Evolutionary conservation across 2,329 filamentous ascomycete species (phyloP), one percentile per base, ranked within the genome.

Genomic region (Fusarium mexicanum): DNA sequence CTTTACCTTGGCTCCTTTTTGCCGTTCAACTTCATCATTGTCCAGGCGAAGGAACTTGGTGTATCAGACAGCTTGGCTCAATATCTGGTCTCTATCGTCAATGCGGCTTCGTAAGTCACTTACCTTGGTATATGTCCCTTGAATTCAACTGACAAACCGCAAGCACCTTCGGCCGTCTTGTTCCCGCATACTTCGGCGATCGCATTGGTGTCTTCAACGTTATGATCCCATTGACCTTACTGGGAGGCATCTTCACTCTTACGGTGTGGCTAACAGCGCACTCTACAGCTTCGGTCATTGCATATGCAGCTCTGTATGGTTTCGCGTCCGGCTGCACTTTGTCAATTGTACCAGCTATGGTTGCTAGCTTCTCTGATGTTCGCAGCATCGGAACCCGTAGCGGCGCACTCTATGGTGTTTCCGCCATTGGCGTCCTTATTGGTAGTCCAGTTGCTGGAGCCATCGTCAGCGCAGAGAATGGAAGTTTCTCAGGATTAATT

Each of bases 321-420:
- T 78, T 84, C n/a, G 73, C 77, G 3, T 84, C 83, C 0, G 83
- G 83, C 5, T 80, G 80, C 0, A 80, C 79, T 24, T 77, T 83
- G 6, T 76, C 79, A 1, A 75, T 84, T 1, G 72, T 76, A 1
- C 79, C 82, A 0, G 80, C 79, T 1, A 75, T 83, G 17, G 71
- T 82, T 5, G 81, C 81, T 2, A 87, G 91, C 58, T 88, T 91
- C 55, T 88, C 87, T 0, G 86, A 88, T 44, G 82, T 90, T 37
- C 81, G 84, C 2, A 84, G 89, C 69, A 86, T 91, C 5, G 90
- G 90, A 0, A 82, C 87, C 0, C 83, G 89, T 4, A 88, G 84
- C 2, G 90, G 90, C 1, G 53, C 72, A 0, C 55, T 73, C 11
- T 79, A 71, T 6, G 64, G 67, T 1, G 43, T 73, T 8, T 26